Percentiles rank a stretch among this genome's conserved stretches.
phyloP scores from a whole-genome alignment of 2,329 filamentous ascomycete genomes.

The Whalleya microplaca region DNA sequence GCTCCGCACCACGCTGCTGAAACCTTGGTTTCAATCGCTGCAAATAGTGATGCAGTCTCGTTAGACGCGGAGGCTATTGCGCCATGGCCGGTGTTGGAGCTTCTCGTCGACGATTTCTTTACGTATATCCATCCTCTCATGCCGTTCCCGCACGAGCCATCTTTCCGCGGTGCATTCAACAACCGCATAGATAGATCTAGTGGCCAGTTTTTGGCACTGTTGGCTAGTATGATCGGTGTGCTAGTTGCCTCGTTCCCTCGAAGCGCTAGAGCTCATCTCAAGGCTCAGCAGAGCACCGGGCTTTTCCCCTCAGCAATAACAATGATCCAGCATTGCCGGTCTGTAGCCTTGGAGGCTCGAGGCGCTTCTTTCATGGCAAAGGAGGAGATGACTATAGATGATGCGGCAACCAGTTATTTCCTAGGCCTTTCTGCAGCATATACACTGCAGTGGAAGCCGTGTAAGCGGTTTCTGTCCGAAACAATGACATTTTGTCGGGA shows the following conservation, averaged over 20 bases:
- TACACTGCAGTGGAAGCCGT: slow-evolving; percentile 68
- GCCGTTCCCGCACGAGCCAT: slow-evolving; percentile 79
- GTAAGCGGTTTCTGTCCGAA: slow-evolving; percentile 73
- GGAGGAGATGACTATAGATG: slow-evolving; percentile 58
- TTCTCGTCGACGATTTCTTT: slow-evolving; percentile 80
- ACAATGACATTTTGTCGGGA: slow-evolving; percentile 70
- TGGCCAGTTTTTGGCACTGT: slow-evolving; percentile 68
- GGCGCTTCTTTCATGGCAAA: slow-evolving; percentile 53
- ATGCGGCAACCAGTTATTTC: slow-evolving; percentile 77
- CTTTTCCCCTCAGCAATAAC: slow-evolving; percentile 70
- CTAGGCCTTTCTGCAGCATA: slow-evolving; percentile 69
- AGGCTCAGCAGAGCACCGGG: slow-evolving; percentile 65
- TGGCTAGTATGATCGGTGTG: slow-evolving; percentile 74
- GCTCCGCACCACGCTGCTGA: slow-evolving; percentile 53
- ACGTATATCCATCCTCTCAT: slow-evolving; percentile 78
- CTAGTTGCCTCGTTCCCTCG: slow-evolving; percentile 79
- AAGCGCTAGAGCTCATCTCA: slow-evolving; percentile 70
- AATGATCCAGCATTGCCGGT: slow-evolving; percentile 72
- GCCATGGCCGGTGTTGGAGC: slow-evolving; percentile 67
- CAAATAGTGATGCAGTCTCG: slow-evolving; percentile 41
- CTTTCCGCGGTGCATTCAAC: slow-evolving; percentile 71
- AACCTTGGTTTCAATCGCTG: slow-evolving; percentile 50
- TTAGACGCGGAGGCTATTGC: slow-evolving; percentile 72
- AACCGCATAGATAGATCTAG: slow-evolving; percentile 68
- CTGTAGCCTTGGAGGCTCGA: slow-evolving; percentile 69